These are phyloP conservation scores for Roridomyces roridus DNA, from an alignment of 768 basidiomycete genomes.

Conservation along the genomic window DNA sequence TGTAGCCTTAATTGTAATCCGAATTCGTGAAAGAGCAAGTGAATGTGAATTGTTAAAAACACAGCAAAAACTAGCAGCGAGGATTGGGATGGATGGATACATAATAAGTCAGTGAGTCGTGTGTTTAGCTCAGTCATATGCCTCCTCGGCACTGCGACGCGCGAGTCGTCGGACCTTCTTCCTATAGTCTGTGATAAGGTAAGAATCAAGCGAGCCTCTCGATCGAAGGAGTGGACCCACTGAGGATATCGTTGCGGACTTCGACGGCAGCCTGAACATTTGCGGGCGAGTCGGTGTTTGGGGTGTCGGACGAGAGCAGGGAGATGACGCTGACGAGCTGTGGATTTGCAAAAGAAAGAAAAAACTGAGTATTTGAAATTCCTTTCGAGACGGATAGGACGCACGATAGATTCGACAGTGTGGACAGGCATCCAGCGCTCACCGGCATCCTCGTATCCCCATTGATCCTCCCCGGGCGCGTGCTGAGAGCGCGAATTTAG, in stretches of 20 bases:
- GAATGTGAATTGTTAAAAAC: slow-evolving; percentile 10
- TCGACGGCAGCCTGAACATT: slow-evolving; percentile 97
- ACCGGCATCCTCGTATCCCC: slow-evolving; percentile 94
- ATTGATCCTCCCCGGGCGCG: slow-evolving; percentile 95
- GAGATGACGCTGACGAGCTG: slow-evolving; percentile 97
- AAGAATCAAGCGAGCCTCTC: neutral
- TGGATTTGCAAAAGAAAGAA: too few species aligned
- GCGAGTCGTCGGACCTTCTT: slow-evolving; percentile 95
- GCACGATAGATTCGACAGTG: slow-evolving; percentile 93
- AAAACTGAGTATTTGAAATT: slow-evolving; percentile 14
- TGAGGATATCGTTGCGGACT: slow-evolving; percentile 65
- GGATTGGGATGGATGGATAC: too few species aligned
- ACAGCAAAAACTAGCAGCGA: slow-evolving; percentile 15
- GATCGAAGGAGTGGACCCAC: slow-evolving; percentile 44
- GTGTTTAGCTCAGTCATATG: slow-evolving; percentile 73
- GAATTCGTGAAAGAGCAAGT: too few species aligned
- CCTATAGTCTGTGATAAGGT: slow-evolving; percentile 70
- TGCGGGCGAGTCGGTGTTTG: slow-evolving; percentile 92
- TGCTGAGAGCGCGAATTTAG: slow-evolving; percentile 65
- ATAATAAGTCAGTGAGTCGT: slow-evolving; percentile 14
- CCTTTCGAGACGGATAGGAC: slow-evolving; percentile 23
- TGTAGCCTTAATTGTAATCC: too few species aligned
- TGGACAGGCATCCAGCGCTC: slow-evolving; percentile 99
- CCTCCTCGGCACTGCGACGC: slow-evolving; percentile 88
- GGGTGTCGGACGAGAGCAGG: slow-evolving; percentile 88